Base-by-base conservation (phyloP, 148 eudicot species). In the Camellia granthamiana region DNA sequence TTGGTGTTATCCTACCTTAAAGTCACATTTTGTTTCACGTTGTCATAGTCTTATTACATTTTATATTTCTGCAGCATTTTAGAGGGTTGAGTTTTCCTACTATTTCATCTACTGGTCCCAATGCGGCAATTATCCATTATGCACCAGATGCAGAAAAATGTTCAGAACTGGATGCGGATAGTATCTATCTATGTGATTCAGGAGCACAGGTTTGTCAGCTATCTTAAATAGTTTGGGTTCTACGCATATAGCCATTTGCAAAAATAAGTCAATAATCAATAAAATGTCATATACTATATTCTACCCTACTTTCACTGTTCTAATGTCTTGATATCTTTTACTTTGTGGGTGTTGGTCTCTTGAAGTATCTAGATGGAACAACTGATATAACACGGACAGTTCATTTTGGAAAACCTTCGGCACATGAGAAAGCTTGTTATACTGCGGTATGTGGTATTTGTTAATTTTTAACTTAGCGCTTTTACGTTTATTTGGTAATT, bases 331-430 rank as follows among this genome's bases (percentile, higher is more conserved):
- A 77, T 72, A 38, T 63, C 62, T 62, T 75, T 38, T 66, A 59
- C 61, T 47, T 73, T 70, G 55, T 66, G 76, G 74, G 59, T 46
- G 6, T 78, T 61, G 63, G 69, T 70, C 11, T 69, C 51, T 78
- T 74, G 75, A 82, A 96, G 99, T 96, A 96, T 87, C 88, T 88
- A 74, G 98, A 96, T 86, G 99, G 99, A 82, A 96, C 98, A 81
- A 96, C 99, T 74, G 97, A 96, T 82, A 93, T 96, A 74, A 96
- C 99, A 69, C 86, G 99, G 83, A 96, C 99, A 30, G 95, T 93
- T 81, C 99, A 96, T 88, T 96, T 96, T 81, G 99, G 98, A 74
- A 83, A 83, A 77, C 98, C 99, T 73, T 90, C 98, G 60, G 85
- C 89, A 80, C 99, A 96, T 93, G 97, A 93, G 82, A 93, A 93